Evolutionary conservation across 1,284 basidiomycete species (phyloP), one percentile per base, ranked within the genome.

Genomic region (Rhodotorula sp.): DNA sequence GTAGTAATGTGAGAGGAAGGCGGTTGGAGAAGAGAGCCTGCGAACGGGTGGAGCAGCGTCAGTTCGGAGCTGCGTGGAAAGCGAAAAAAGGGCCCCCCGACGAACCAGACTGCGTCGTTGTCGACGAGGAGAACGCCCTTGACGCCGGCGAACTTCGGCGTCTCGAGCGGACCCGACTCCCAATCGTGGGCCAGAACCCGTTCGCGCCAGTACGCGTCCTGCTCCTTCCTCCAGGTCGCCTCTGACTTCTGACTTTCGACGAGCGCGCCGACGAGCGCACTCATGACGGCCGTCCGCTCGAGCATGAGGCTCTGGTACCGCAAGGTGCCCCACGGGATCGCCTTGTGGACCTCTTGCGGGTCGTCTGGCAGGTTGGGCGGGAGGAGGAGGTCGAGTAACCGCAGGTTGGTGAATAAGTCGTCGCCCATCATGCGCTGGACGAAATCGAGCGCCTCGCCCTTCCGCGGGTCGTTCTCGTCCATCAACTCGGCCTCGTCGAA

Each of bases 51-150:
- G 19, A 12, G 28, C 23, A 49, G 28, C 2, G 47, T 21, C 38
- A 59, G n/a, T 19, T 49, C 4, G 5, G 1, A 18, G 18, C 38
- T n/a, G n/a, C n/a, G n/a, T n/a, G n/a, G 16, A 26, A 43, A 7
- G 47, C 23, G 38, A 31, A 15, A 58, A 26, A 45, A n/a, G n/a
- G n/a, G 16, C 18, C 7, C 10, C n/a, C n/a, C 31, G 26, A 61
- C 74, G 58, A n/a, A 77, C 76, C 76, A 77, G 31, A 76, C 74
- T 19, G 76, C 76, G 38, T 77, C 76, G 60, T 76, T 76, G 52
- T 77, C 76, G 15, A 70, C 76, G 7, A 77, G 55, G 48, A 77
- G 58, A 0, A 77, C 67, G 3, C 76, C 76, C 55, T 64, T 71
- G 52, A 76, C 69, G 8, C 74, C 74, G 2, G 49, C 62, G 5